Percentiles rank a stretch among this genome's conserved stretches.
Conservation (phyloP, 2,329 filamentous ascomycete genomes). For the Colletotrichum nymphaeae region DNA sequence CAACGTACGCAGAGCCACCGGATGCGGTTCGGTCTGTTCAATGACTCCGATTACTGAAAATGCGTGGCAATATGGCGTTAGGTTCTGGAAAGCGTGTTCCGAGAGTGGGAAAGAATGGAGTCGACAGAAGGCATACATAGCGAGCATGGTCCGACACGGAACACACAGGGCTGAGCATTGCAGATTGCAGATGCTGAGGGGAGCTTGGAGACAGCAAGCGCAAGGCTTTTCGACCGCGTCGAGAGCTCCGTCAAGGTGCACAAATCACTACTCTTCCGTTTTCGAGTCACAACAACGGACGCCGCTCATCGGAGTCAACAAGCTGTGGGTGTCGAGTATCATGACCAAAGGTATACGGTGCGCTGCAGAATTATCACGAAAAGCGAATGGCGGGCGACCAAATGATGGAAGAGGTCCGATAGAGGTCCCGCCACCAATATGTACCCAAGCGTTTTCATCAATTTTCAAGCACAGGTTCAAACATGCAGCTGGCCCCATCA, state of each 20-base stretch:
- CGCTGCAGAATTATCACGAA: slow-evolving; percentile 2
- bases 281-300: slow-evolving; percentile 7
- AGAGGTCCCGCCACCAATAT: slow-evolving; percentile 19
- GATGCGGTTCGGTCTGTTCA: slow-evolving; percentile 81
- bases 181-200: slow-evolving; percentile 1
- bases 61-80: slow-evolving; percentile 31
- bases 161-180: slow-evolving; percentile 14
- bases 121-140: slow-evolving; percentile 35
- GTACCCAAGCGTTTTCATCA: slow-evolving; percentile 31
- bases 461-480: slow-evolving; percentile 15
- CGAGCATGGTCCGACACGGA: slow-evolving; percentile 32
- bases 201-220: slow-evolving; percentile 12
- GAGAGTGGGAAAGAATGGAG: slow-evolving; percentile 30
- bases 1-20: slow-evolving; percentile 73
- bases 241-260: slow-evolving; percentile 13
- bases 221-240: slow-evolving; percentile 10
- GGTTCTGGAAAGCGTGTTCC: slow-evolving; percentile 28
- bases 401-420: slow-evolving; percentile 1
- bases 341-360: slow-evolving; percentile 1
- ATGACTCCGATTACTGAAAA: slow-evolving; percentile 69
- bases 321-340: neutral
- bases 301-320: slow-evolving; percentile 12
- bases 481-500: neutral
- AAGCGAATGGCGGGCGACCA: neutral
- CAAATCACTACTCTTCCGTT: slow-evolving; percentile 4